Base-by-base conservation (phyloP, 169 alveolate genomes). In the Toxoplasma gondii region DNA sequence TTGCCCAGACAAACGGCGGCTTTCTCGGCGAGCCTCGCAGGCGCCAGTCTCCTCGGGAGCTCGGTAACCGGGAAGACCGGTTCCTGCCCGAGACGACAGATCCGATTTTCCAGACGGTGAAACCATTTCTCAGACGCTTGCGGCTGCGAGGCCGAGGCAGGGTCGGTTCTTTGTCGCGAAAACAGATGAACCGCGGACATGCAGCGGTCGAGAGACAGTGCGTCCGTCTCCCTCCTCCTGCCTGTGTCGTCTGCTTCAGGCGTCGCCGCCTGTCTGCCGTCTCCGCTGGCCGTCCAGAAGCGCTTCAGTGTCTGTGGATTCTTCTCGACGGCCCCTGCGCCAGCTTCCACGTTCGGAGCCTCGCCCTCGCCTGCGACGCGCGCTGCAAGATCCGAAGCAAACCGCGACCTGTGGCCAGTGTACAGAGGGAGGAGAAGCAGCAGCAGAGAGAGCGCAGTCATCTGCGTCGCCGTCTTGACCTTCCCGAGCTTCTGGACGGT, bases 391-490 rank as follows among this genome's bases (percentile, higher is more conserved):
- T 9, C 41, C 16, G 36, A 4, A 10, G 4, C 41, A 45, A 39
- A 83, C 39, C 58, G 54, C 38, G 69, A 17, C 43, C 43, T 36
- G 41, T 16, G 2, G 67, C 83, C 41, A 12, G 39, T 19, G 45
- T 53, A 34, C 67, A 38, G 83, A 12, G 74, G 84, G 69, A 49
- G 90, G 39, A 83, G 67, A 17, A 83, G 67, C 22, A 88, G 92
- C 67, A 88, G 92, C 67, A 88, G 64, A 27, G 45, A 36, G 67
- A 49, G 39, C 16, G 92, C 45, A 19, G 17, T 31, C 92, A 88
- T 88, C 58, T 88, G 84, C 34, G 64, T 41, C 1, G 92, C 92
- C 58, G 92, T 88, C 58, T 88, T 88, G 44, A 38, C 54, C 36
- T 88, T 88, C 38, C 92, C 92, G 34, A 53, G 53, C 67, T 31